Percentiles rank a stretch among this genome's conserved stretches.
Evolutionary conservation across 768 basidiomycete species (phyloP).

Genomic region (Coprinopsis sp.): DNA sequence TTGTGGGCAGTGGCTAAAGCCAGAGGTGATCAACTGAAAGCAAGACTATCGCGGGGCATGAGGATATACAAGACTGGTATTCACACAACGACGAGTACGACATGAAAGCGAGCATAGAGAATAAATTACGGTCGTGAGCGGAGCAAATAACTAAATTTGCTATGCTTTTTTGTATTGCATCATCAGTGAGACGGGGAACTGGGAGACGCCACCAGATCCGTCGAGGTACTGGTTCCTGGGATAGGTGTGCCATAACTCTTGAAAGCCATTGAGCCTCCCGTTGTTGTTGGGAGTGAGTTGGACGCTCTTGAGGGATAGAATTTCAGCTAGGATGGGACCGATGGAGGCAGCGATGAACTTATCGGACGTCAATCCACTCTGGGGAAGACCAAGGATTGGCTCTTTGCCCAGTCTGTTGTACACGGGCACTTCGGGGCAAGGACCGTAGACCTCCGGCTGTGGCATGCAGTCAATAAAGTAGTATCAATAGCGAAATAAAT

Average conservation of each 20-base stretch:
- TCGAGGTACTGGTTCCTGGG: conserved; percentile 31
- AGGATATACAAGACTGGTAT: too few species aligned
- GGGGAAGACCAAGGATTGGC: conserved; percentile 28
- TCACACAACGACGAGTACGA: too few species aligned
- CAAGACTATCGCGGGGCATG: too few species aligned
- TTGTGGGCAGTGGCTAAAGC: too few species aligned
- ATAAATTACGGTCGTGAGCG: too few species aligned
- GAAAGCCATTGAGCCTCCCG: conserved; percentile 38
- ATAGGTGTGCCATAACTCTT: conserved; percentile 29
- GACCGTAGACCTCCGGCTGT: conserved; percentile 22
- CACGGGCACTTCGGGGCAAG: conserved; percentile 16
- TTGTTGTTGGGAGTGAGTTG: conserved; percentile 31
- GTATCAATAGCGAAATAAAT: not conserved
- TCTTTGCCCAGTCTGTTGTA: conserved; percentile 19
- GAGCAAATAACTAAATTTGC: too few species aligned
- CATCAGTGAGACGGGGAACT: conserved; percentile 42
- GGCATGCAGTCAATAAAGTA: not conserved
- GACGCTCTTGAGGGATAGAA: conserved; percentile 42
- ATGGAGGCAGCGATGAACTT: conserved; percentile 40
- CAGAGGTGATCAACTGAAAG: too few species aligned
- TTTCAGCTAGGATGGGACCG: conserved; percentile 37
- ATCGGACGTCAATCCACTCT: conserved; percentile 7
- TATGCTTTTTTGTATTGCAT: too few species aligned
- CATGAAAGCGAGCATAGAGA: too few species aligned
- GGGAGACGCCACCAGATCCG: conserved; percentile 31